phyloP scores from a whole-genome alignment of 257 asterid genomes.

The Nyctanthes arbortristis region DNA sequence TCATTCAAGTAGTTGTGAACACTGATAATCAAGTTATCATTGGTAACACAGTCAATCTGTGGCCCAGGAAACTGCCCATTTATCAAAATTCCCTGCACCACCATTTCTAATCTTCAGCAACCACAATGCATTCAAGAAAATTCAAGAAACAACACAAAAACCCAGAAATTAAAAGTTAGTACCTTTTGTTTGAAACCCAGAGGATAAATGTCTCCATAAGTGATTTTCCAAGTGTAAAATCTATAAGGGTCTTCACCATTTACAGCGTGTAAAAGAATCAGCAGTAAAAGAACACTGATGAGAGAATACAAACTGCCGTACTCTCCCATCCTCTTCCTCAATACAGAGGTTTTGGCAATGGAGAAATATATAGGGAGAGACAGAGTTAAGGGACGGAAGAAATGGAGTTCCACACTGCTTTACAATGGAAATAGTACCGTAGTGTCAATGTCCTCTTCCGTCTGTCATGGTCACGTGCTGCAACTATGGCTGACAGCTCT shows the following conservation, averaged over 20 bases:
- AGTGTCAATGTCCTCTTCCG: background rate
- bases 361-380: background rate
- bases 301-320: slow-evolving; percentile 33
- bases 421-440: slow-evolving; percentile 2
- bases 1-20: slow-evolving; percentile 80
- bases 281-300: slow-evolving; percentile 31
- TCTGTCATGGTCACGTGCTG: slow-evolving; percentile 48
- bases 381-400: slow-evolving; percentile 2
- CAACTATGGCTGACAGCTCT: slow-evolving; percentile 17
- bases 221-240: slow-evolving; percentile 79
- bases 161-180: background rate
- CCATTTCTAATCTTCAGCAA: slow-evolving; percentile 19
- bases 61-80: slow-evolving; percentile 99
- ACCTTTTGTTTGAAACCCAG: slow-evolving; percentile 91
- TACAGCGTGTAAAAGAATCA: slow-evolving; percentile 31
- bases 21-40: slow-evolving; percentile 89
- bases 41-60: slow-evolving; percentile 85
- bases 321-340: slow-evolving; percentile 35
- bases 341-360: background rate
- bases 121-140: slow-evolving; percentile 7
- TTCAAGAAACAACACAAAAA: slow-evolving; percentile 21
- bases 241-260: slow-evolving; percentile 83
- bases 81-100: slow-evolving; percentile 83
- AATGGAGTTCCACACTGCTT: background rate
- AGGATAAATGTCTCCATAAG: slow-evolving; percentile 78